Base-by-base conservation (phyloP, 2,329 filamentous ascomycete genomes). In the Arthroderma sp. region DNA sequence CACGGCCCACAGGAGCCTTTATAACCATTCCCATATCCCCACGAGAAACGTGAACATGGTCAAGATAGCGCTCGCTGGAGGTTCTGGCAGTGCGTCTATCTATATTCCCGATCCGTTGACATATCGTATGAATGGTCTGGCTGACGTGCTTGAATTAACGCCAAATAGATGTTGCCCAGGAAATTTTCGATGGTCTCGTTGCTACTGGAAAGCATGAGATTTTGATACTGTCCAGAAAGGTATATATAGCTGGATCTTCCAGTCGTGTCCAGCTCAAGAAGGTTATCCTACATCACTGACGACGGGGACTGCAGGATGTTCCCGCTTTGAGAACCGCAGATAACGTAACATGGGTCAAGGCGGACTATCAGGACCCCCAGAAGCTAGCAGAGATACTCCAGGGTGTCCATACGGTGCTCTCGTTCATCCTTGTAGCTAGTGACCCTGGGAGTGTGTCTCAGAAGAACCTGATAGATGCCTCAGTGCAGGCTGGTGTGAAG, bases 351-450 rank as follows among this genome's bases (percentile, higher is more conserved):
- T 71, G 68, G 62, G 54, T 58, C 22, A 55, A 51, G 11, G 65
- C 70, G 6, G 58, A 71, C 49, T 78, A 78, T 50, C 47, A 58
- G 1, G 55, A 71, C 50, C 62, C 57, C 39, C 40, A 43, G 0
- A 42, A 58, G 3, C 57, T 78, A 2, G 54, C 58, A 0, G 39
- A 57, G 4, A 55, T 57, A 0, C 58, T 78, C 0, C 39, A 50
- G 10, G 73, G 73, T 3, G 61, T 68, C 0, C 66, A 78, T 40
- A 74, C 71, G 0, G 59, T 79, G 2, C 56, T 77, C 0, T 75
- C 70, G 1, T 77, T 77, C 50, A 53, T 74, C 7, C 52, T 30
- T 6, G 30, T 40, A 10, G 46, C 15, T 10, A 37, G 36, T n/a
- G 52, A 54, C 40, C 46, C 46, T 31, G 42, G 45, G 28, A 50